Evolutionary conservation across 805 yeast genomes (phyloP).

Genomic region (Kodamaea sagamina): DNA sequence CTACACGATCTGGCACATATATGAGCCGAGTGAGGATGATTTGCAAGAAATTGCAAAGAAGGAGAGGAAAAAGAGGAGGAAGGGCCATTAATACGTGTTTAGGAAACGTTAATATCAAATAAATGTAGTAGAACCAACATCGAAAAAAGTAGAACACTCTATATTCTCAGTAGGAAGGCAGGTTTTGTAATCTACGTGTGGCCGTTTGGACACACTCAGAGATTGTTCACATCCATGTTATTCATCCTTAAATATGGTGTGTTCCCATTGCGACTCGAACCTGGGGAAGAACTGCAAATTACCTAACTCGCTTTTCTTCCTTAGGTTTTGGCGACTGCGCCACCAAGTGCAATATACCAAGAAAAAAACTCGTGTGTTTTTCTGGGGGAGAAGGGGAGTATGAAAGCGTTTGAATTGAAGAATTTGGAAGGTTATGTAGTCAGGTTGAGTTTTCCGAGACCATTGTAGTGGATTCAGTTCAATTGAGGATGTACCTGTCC

Average conservation of each 20-base stretch:
- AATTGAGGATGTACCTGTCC: no score
- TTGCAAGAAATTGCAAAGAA: slow-evolving; percentile 64
- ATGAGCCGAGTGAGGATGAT: slow-evolving; percentile 87
- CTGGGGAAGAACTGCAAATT: slow-evolving; percentile 13
- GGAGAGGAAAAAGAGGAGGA: slow-evolving; percentile 65
- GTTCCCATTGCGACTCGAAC: slow-evolving; percentile 25
- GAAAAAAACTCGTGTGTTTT: not conserved
- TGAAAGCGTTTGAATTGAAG: no score
- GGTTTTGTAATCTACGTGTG: slow-evolving; percentile 46
- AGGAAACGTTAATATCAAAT: not conserved
- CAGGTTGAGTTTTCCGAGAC: no score
- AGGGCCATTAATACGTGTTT: slow-evolving; percentile 9
- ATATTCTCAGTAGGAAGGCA: slow-evolving; percentile 51
- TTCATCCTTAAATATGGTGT: slow-evolving; percentile 38
- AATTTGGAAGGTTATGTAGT: no score
- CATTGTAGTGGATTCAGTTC: no score
- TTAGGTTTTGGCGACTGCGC: slow-evolving; percentile 17
- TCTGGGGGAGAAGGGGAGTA: no score
- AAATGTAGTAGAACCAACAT: not conserved
- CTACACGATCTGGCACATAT: slow-evolving; percentile 93
- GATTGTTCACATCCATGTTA: slow-evolving; percentile 53
- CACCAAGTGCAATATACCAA: slow-evolving; percentile 18
- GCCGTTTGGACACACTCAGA: slow-evolving; percentile 46
- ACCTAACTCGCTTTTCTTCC: slow-evolving; percentile 10
- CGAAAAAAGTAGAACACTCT: slow-evolving; percentile 16